Evolutionary conservation across 495 filamentous ascomycete species (phyloP).

Genomic region (Penicillium lividum): DNA sequence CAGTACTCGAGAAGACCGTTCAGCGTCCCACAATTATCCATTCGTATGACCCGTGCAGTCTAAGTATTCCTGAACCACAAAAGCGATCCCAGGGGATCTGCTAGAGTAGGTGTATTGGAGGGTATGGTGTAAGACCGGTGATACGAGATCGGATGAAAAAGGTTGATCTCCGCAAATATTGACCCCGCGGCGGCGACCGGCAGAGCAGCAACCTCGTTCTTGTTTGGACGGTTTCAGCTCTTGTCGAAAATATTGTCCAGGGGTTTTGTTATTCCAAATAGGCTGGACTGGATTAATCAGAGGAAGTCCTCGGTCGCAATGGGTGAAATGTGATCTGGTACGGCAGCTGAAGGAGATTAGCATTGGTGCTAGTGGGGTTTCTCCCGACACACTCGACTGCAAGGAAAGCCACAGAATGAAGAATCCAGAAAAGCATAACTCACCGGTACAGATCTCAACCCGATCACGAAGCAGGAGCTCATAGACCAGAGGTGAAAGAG

Average conservation of each 20-base stretch:
- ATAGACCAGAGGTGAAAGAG: not conserved
- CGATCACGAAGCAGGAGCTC: not conserved
- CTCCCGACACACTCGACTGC: not conserved
- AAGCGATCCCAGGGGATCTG: not conserved
- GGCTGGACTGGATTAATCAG: not conserved
- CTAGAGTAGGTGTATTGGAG: not conserved
- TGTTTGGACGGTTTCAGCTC: not conserved
- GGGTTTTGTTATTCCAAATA: not conserved
- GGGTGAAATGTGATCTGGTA: not conserved
- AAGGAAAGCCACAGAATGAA: not conserved
- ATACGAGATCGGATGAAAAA: not conserved
- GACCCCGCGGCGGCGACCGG: not conserved
- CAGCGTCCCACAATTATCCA: slow-evolving; percentile 53
- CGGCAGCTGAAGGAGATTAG: not conserved
- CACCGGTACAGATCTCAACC: not conserved
- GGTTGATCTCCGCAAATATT: not conserved
- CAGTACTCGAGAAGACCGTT: slow-evolving; percentile 51
- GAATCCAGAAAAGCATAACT: not conserved
- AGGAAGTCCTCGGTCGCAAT: not conserved
- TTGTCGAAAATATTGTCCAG: not conserved
- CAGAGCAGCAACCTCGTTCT: not conserved
- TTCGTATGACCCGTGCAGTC: slow-evolving; percentile 29
- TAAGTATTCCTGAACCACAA: not conserved
- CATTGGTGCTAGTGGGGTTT: not conserved
- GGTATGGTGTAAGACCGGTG: not conserved